Conservation (phyloP, 2,329 filamentous ascomycete species). For the Chaetomium globosum region DNA sequence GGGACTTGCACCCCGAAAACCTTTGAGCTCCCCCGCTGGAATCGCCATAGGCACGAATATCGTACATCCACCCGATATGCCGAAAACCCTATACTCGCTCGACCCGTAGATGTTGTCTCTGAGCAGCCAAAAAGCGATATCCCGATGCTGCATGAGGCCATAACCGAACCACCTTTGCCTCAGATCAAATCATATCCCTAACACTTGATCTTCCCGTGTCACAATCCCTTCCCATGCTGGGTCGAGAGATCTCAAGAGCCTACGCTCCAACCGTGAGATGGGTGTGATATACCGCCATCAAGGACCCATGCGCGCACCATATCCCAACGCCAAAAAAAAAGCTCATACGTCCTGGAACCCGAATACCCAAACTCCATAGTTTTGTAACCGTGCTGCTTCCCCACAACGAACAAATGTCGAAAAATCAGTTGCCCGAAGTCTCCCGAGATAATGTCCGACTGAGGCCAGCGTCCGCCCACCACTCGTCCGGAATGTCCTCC, state of each 20-base stretch:
- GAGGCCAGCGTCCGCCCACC: conserved; percentile 74
- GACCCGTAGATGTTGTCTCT: background rate
- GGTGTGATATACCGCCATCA: background rate
- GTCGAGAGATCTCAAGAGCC: background rate
- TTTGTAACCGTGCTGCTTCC: conserved; percentile 6
- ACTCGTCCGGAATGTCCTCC: conserved; percentile 78
- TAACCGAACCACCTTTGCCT: background rate
- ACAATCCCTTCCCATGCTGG: background rate
- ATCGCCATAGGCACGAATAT: conserved; percentile 2
- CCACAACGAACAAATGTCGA: background rate
- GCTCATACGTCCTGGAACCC: too few relatives aligned
- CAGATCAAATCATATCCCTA: background rate
- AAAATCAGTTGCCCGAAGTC: conserved; percentile 36
- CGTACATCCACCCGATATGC: background rate
- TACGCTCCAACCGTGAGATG: background rate
- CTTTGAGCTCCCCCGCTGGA: background rate
- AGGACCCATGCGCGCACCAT: background rate
- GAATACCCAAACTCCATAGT: conserved; percentile 10
- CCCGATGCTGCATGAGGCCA: background rate
- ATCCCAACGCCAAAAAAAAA: conserved; percentile 16
- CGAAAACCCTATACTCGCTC: background rate
- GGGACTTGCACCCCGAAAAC: background rate
- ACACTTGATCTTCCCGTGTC: background rate
- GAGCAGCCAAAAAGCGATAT: background rate
- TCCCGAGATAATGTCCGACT: conserved; percentile 58